phyloP scores from a whole-genome alignment of 805 yeast genomes.

The Torulaspora quercuum region DNA sequence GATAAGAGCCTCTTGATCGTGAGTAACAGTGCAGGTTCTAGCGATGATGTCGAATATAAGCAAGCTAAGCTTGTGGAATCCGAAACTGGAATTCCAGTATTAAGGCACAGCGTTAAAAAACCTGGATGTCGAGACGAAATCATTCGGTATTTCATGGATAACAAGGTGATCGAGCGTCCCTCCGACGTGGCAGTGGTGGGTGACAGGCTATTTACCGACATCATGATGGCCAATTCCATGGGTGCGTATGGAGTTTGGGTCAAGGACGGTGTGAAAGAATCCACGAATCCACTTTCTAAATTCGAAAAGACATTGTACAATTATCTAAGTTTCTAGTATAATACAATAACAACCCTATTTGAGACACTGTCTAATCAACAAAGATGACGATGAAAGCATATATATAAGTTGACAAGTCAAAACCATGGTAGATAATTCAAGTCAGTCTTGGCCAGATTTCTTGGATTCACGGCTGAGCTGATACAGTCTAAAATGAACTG shows the following conservation, averaged over 20 bases:
- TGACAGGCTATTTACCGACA: constrained; percentile 86
- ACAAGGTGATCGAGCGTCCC: constrained; percentile 46
- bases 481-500: constrained; percentile 88
- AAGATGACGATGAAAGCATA: too few relatives aligned
- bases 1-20: constrained; percentile 67
- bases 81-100: constrained; percentile 63
- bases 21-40: constrained; percentile 90
- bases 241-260: constrained; percentile 85
- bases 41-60: constrained; percentile 56
- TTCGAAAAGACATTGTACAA: constrained; percentile 21
- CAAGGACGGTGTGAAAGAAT: constrained; percentile 63
- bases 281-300: constrained; percentile 28
- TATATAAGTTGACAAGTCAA: too few relatives aligned
- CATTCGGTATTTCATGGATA: constrained; percentile 50
- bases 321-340: constrained; percentile 6
- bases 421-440: constrained; percentile 94
- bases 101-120: constrained; percentile 70
- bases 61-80: constrained; percentile 64
- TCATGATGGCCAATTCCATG: constrained; percentile 92
- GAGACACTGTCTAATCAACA: too few relatives aligned
- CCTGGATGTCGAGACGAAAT: constrained; percentile 79
- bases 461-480: constrained; percentile 92
- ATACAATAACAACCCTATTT: constrained; percentile 30
- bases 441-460: constrained; percentile 87
- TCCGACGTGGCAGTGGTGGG: constrained; percentile 81